Evolutionary conservation across 75 land plant species (phyloP).

Genomic region (Selaginella tamariscina): DNA sequence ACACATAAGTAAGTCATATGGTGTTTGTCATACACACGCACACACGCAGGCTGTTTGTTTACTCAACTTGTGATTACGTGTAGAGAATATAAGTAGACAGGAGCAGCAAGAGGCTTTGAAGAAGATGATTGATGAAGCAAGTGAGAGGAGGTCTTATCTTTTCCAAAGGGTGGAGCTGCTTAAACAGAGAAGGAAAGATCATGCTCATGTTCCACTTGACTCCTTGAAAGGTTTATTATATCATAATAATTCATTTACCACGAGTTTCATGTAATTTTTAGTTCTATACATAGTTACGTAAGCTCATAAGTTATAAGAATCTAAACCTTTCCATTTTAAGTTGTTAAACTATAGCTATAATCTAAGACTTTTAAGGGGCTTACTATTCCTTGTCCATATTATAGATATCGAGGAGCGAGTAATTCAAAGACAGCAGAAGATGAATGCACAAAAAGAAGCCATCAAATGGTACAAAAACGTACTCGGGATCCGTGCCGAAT

Average conservation of each 20-base stretch:
- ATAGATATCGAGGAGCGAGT: constrained; percentile 6
- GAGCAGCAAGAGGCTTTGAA: neutral
- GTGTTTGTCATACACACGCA: no score
- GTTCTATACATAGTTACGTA: neutral
- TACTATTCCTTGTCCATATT: neutral
- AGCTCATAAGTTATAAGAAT: neutral
- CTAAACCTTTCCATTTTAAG: neutral
- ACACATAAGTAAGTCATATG: no score
- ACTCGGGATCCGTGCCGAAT: neutral
- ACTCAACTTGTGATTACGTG: neutral
- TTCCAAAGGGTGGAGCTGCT: neutral
- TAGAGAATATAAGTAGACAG: neutral
- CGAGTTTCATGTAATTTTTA: neutral
- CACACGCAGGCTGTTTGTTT: no score
- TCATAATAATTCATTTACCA: neutral
- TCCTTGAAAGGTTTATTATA: constrained; percentile 2
- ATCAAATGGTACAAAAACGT: neutral
- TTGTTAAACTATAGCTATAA: neutral
- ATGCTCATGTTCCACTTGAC: neutral
- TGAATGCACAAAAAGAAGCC: neutral
- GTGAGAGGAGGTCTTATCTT: neutral
- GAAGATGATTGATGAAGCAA: constrained; percentile 9
- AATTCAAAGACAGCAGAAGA: neutral
- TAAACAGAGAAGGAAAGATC: neutral
- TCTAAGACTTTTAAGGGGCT: neutral